Percentiles rank a stretch among this genome's conserved stretches.
Conservation (phyloP, 2,329 filamentous ascomycete species). For the Ophiocordyceps camponoti-saundersi region DNA sequence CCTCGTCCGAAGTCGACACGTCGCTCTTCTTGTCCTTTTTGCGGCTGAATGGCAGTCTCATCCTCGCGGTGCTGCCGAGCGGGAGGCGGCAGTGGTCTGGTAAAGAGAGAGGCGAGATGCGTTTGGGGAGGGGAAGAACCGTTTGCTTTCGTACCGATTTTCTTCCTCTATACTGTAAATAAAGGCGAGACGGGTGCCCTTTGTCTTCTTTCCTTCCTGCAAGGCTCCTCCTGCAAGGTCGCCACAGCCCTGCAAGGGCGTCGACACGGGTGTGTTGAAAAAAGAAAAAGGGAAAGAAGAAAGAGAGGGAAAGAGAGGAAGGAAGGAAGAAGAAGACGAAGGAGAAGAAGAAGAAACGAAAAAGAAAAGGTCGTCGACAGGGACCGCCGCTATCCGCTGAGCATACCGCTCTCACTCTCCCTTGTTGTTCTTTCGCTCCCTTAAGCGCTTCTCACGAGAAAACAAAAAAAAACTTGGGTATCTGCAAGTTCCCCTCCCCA, state of each 20-base stretch:
- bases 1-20: conserved; percentile 8
- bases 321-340: neutral
- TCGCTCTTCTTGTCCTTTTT: conserved; percentile 18
- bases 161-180: too few relatives aligned
- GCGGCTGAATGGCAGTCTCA: conserved; percentile 18
- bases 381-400: neutral
- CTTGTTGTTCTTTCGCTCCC: neutral
- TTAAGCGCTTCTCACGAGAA: neutral
- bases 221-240: too few relatives aligned
- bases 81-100: neutral
- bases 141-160: too few relatives aligned
- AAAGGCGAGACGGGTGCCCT: too few relatives aligned
- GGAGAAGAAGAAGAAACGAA: neutral
- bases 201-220: too few relatives aligned
- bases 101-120: neutral
- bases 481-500: neutral
- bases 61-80: conserved; percentile 8
- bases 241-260: too few relatives aligned
- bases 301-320: neutral
- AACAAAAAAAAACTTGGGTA: too few relatives aligned
- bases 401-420: neutral
- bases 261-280: neutral
- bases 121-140: neutral
- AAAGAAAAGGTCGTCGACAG: neutral
- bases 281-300: neutral